Conservation (phyloP, 345 rosid genomes). For the Eucalyptus sp. region DNA sequence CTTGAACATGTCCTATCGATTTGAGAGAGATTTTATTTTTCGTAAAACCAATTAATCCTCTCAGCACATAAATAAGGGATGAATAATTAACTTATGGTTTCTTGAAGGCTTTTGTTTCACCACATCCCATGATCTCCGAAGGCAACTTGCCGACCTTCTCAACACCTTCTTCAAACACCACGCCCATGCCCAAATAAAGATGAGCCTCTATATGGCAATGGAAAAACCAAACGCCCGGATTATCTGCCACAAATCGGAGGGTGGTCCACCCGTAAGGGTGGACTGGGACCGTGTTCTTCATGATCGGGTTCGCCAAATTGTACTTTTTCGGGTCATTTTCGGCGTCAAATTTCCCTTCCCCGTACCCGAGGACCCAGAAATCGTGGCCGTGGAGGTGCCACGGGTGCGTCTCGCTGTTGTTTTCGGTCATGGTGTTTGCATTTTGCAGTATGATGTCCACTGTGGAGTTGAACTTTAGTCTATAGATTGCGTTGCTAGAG, state of each 20-base stretch:
- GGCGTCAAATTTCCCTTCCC: slow-evolving; percentile 47
- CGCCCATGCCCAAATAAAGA: slow-evolving; percentile 66
- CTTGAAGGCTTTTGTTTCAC: background rate
- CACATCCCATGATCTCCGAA: slow-evolving; percentile 50
- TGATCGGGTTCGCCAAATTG: slow-evolving; percentile 51
- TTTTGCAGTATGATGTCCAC: slow-evolving; percentile 63
- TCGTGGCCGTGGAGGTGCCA: slow-evolving; percentile 87
- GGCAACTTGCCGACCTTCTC: slow-evolving; percentile 40
- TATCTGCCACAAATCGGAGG: slow-evolving; percentile 46
- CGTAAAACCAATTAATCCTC: background rate
- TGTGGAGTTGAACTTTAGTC: slow-evolving; percentile 32
- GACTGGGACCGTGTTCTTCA: slow-evolving; percentile 69
- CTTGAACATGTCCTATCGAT: background rate
- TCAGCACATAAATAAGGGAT: background rate
- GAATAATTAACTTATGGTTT: background rate
- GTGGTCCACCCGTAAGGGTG: slow-evolving; percentile 72
- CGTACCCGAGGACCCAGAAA: slow-evolving; percentile 73
- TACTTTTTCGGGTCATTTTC: slow-evolving; percentile 23
- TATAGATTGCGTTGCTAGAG: slow-evolving; percentile 20
- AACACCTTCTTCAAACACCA: slow-evolving; percentile 51
- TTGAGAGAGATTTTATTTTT: background rate
- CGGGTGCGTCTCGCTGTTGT: slow-evolving; percentile 65
- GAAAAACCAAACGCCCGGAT: slow-evolving; percentile 65
- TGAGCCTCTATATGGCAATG: slow-evolving; percentile 80
- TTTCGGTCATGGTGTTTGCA: slow-evolving; percentile 23